Base-by-base conservation (phyloP, 1,284 basidiomycete genomes). In the Moniliella sp. region DNA sequence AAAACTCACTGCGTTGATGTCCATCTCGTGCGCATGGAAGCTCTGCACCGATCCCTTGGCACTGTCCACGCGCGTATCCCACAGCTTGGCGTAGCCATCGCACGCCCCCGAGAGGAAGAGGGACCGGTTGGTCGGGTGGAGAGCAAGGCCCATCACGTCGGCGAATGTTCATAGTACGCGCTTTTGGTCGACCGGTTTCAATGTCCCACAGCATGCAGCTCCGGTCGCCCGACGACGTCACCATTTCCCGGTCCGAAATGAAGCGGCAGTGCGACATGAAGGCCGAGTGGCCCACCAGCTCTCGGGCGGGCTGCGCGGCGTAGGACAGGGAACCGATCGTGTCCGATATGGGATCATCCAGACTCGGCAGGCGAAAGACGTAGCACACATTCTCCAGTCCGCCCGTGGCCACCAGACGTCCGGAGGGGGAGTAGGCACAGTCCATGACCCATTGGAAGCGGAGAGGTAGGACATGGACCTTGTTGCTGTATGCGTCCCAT, bases 81-180 rank as follows among this genome's bases (percentile, higher is more conserved):
- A 97, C 32, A 97, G 71, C 62, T 94, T 94, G 18, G 88, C 88
- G 10, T 82, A 83, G 5, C 88, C 84, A 61, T 97, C 91, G 57
- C 88, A 94, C 38, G 88, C 88, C 36, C 88, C 91, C 27, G 88
- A 94, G 7, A 97, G 84, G 54, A 97, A 97, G 25, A 84, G 70
- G 58, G 91, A 91, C 61, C 79, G 78, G 59, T 79, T 86, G 8
- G 86, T 82, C 17, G 78, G 64, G 97, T 91, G 91, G 88, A 97
- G 25, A 94, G n/a, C n/a, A n/a, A n/a, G n/a, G n/a, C n/a, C n/a
- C n/a, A n/a, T n/a, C n/a, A n/a, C n/a, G n/a, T n/a, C n/a, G n/a
- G 71, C 83, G 94, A 94, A 62, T 88, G 86, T 91, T 86, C n/a
- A n/a, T n/a, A n/a, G 93, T n/a, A n/a, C n/a, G n/a, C n/a, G n/a